These are phyloP conservation scores for Pseudopyrenochaeta lycopersici DNA, from an alignment of 2,329 filamentous ascomycete genomes.

Conservation along the genomic window DNA sequence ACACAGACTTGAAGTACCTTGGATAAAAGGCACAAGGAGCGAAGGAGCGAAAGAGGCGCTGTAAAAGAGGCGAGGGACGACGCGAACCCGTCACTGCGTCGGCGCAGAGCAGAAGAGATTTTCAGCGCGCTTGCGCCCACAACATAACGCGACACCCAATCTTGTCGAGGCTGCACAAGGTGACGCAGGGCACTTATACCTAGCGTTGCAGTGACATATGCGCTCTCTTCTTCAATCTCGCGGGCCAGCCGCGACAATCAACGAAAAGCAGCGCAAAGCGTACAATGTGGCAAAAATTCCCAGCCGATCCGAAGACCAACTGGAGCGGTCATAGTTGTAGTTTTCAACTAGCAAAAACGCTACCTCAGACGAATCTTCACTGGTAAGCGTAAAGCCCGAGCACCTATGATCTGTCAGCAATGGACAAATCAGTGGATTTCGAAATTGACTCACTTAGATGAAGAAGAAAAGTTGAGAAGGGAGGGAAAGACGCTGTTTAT, in stretches of 20 bases:
- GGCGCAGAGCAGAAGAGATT: too few relatives aligned
- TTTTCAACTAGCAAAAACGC: constrained; percentile 93
- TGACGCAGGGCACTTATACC: too few relatives aligned
- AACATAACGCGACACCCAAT: too few relatives aligned
- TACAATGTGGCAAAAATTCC: constrained; percentile 78
- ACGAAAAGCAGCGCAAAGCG: constrained; percentile 37
- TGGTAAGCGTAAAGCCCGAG: constrained; percentile 83
- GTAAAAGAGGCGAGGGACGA: too few relatives aligned
- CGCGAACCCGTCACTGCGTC: too few relatives aligned
- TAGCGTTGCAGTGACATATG: too few relatives aligned
- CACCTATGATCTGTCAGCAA: constrained; percentile 52
- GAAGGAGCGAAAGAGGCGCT: too few relatives aligned
- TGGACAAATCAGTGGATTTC: background rate
- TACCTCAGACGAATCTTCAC: constrained; percentile 89
- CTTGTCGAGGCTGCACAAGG: too few relatives aligned
- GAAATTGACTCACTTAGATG: constrained; percentile 15
- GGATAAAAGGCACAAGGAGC: too few relatives aligned
- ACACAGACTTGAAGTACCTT: too few relatives aligned
- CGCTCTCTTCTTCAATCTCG: constrained; percentile 40
- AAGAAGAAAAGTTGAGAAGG: constrained; percentile 6
- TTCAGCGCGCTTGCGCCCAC: too few relatives aligned
- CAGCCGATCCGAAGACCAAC: constrained; percentile 73
- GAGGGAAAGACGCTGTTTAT: constrained; percentile 8
- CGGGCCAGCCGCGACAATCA: constrained; percentile 35
- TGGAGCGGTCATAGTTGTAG: constrained; percentile 79